phyloP scores from a whole-genome alignment of 1,284 basidiomycete species.

The Puccinia triticina region DNA sequence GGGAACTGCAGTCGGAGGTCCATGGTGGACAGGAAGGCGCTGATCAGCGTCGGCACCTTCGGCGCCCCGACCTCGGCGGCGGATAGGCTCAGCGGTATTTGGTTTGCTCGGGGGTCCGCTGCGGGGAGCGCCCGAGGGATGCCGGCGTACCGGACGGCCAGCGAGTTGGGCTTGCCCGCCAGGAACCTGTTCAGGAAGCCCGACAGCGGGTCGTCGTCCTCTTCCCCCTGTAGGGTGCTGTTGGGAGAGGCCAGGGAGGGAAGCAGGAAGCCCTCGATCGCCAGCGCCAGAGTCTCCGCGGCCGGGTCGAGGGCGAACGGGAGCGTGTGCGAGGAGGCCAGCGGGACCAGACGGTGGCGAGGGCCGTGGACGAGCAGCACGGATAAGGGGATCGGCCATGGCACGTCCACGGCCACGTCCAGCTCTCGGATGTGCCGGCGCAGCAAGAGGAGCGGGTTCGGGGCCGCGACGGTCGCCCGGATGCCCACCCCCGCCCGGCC shows the following conservation, averaged over 20 bases:
- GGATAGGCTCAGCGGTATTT: too few relatives aligned
- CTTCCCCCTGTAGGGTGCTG: too few relatives aligned
- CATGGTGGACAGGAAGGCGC: neutral
- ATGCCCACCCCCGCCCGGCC: neutral
- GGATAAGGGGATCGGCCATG: slow-evolving; percentile 27
- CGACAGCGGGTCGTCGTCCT: neutral
- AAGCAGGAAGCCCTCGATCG: slow-evolving; percentile 16
- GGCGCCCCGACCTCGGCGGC: neutral
- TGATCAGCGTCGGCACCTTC: neutral
- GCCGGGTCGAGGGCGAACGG: slow-evolving; percentile 2
- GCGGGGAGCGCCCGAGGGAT: neutral
- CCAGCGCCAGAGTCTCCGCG: neutral
- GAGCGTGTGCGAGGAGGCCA: slow-evolving; percentile 11
- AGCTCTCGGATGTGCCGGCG: neutral
- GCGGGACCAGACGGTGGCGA: neutral
- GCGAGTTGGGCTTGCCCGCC: neutral
- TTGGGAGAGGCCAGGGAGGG: neutral
- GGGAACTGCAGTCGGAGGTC: slow-evolving; percentile 20
- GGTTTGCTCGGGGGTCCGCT: neutral
- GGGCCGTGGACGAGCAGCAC: neutral
- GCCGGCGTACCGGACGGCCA: slow-evolving; percentile 3
- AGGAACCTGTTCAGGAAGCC: slow-evolving; percentile 16
- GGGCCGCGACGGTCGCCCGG: slow-evolving; percentile 2
- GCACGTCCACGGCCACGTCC: neutral
- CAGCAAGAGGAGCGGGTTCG: slow-evolving; percentile 9